A percentile compares a stretch with the other conserved stretches of the same genome.
Conservation (phyloP, 345 rosid genomes). For the Eucalyptus marginata region DNA sequence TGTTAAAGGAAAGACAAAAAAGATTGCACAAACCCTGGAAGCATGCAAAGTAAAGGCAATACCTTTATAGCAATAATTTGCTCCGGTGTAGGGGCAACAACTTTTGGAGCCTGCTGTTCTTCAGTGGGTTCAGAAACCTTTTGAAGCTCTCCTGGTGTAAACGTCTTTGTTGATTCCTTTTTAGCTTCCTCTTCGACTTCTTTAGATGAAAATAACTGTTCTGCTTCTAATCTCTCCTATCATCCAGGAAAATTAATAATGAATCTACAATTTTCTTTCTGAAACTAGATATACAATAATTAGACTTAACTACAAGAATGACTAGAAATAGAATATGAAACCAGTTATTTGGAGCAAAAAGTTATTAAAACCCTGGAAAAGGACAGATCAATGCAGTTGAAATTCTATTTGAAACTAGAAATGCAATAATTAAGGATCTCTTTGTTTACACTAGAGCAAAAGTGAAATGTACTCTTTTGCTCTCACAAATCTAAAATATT, state of each 20-base stretch:
- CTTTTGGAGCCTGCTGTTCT: conserved; percentile 51
- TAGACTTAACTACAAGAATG: background rate
- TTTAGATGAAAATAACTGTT: conserved; percentile 67
- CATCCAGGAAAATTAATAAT: conserved; percentile 1
- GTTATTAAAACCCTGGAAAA: background rate
- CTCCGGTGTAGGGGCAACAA: conserved; percentile 90
- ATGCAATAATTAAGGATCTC: background rate
- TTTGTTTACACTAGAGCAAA: background rate
- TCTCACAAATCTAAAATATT: background rate
- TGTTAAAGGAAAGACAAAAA: background rate
- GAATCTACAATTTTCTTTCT: background rate
- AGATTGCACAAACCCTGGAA: background rate
- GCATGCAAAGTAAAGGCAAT: background rate
- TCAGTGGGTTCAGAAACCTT: conserved; percentile 41
- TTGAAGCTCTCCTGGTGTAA: conserved; percentile 43
- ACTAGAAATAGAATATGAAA: background rate
- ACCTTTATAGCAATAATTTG: conserved; percentile 97
- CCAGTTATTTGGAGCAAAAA: background rate
- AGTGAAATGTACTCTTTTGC: background rate
- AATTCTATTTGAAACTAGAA: background rate
- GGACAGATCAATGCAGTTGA: background rate
- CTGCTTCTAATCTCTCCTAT: conserved; percentile 95
- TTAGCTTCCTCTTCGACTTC: conserved; percentile 85
- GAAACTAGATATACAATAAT: background rate
- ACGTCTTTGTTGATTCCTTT: conserved; percentile 45